A percentile compares a stretch with the other conserved stretches of the same genome.
Evolutionary conservation across 2,329 filamentous ascomycete genomes (phyloP).

Genomic region (Ceratocystis cubensis): DNA sequence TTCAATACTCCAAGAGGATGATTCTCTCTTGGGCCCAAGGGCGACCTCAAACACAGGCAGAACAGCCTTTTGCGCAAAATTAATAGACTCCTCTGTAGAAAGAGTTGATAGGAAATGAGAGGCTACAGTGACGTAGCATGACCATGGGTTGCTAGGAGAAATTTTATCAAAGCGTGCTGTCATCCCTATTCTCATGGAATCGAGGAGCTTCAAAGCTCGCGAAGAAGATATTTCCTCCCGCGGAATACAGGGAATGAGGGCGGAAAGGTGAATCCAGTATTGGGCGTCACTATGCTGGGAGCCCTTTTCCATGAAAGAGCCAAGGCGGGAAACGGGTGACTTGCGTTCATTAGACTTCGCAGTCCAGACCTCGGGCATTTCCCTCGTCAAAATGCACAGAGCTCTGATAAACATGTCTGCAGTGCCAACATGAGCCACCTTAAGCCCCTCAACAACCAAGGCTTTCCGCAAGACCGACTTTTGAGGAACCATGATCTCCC

Average conservation of each 20-base stretch:
- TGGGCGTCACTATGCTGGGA: conserved; percentile 61
- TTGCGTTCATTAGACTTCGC: conserved; percentile 35
- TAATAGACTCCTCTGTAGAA: conserved; percentile 34
- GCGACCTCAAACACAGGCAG: conserved; percentile 45
- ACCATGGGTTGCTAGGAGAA: conserved; percentile 59
- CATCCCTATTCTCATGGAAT: conserved; percentile 58
- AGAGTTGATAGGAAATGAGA: conserved; percentile 40
- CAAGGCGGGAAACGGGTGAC: conserved; percentile 44
- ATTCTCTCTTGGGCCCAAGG: conserved; percentile 35
- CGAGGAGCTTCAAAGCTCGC: conserved; percentile 48
- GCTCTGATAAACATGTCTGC: conserved; percentile 57
- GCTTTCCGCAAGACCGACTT: conserved; percentile 41
- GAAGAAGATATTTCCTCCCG: conserved; percentile 33
- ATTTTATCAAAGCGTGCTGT: conserved; percentile 61
- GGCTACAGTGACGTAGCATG: conserved; percentile 55
- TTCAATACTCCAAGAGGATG: conserved; percentile 26
- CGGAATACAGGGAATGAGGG: conserved; percentile 50
- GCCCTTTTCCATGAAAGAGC: conserved; percentile 65
- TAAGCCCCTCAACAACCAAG: conserved; percentile 62
- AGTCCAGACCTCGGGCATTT: conserved; percentile 58
- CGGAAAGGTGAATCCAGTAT: conserved; percentile 60
- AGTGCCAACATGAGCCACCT: conserved; percentile 60
- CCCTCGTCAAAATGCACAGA: conserved; percentile 51
- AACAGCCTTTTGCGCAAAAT: conserved; percentile 38
- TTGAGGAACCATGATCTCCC: conserved; percentile 37